A percentile compares a stretch with the other conserved stretches of the same genome.
phyloP scores from a whole-genome alignment of 257 asterid species.

The Solanum sejunctum region DNA sequence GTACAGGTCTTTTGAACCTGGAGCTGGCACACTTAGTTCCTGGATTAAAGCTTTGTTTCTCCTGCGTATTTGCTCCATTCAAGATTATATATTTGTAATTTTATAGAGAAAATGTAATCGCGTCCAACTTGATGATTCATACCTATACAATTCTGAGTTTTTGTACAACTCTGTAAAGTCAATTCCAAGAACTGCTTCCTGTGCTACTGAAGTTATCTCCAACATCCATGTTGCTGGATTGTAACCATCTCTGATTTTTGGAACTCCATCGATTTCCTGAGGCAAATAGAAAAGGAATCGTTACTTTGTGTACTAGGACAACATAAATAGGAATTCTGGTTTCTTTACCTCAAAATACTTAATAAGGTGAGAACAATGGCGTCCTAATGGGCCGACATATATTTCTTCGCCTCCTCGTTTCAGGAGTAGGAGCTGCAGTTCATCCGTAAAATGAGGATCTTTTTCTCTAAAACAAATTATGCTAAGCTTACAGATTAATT shows the following conservation, averaged over 20 bases:
- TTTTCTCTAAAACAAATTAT: neutral
- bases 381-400: conserved; percentile 69
- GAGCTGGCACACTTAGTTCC: conserved; percentile 42
- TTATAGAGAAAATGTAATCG: neutral
- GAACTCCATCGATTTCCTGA: conserved; percentile 41
- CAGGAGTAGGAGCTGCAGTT: conserved; percentile 52
- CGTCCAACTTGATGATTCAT: neutral
- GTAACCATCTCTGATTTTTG: conserved; percentile 44
- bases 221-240: conserved; percentile 99
- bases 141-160: conserved; percentile 53
- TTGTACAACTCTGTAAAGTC: conserved; percentile 43
- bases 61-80: conserved; percentile 21
- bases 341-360: conserved; percentile 49
- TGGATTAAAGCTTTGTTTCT: conserved; percentile 57
- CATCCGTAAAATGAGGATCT: neutral
- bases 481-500: neutral
- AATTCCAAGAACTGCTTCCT: conserved; percentile 44
- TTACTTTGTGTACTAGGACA: neutral
- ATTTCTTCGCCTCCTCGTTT: conserved; percentile 84
- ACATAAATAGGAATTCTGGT: neutral
- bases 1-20: conserved; percentile 41
- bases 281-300: neutral
- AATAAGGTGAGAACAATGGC: conserved; percentile 46
- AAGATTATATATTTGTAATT: neutral
- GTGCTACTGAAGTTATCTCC: conserved; percentile 48